Percentiles rank a stretch among this genome's conserved stretches.
Evolutionary conservation across 208 protist genomes (phyloP).

Genomic region (Trichomonas vaginalis): DNA sequence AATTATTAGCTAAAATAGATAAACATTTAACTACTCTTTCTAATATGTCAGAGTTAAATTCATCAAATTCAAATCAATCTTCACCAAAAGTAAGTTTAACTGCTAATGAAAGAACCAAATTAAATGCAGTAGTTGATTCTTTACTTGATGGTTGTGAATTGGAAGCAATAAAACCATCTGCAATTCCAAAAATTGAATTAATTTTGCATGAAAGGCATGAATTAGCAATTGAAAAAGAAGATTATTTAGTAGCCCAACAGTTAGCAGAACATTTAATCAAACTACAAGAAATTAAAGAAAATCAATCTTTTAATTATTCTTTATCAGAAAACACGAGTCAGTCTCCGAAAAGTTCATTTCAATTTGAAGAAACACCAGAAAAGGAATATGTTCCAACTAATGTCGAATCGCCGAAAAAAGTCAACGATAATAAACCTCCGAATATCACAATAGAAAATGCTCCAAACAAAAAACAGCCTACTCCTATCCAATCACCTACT

Average conservation of each 20-base stretch:
- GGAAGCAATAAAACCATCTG: background rate
- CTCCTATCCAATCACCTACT: too few species aligned
- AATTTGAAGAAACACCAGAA: background rate
- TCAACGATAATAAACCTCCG: background rate
- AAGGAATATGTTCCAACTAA: background rate
- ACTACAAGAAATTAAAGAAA: background rate
- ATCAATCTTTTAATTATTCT: background rate
- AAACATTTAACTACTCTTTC: background rate
- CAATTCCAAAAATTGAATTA: background rate
- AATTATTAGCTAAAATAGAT: background rate
- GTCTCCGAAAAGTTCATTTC: background rate
- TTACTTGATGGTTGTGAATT: background rate
- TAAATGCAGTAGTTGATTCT: background rate
- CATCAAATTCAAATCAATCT: background rate
- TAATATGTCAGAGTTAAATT: background rate
- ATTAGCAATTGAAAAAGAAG: background rate
- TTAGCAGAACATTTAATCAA: background rate
- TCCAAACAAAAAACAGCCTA: background rate
- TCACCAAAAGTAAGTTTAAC: background rate
- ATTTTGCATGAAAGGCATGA: background rate
- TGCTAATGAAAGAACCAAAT: background rate
- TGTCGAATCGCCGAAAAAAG: background rate
- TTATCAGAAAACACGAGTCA: background rate
- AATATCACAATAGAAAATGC: background rate
- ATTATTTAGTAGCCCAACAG: background rate